Base-by-base conservation (phyloP, 2,329 filamentous ascomycete species). In the Pezicula rhizophila region DNA sequence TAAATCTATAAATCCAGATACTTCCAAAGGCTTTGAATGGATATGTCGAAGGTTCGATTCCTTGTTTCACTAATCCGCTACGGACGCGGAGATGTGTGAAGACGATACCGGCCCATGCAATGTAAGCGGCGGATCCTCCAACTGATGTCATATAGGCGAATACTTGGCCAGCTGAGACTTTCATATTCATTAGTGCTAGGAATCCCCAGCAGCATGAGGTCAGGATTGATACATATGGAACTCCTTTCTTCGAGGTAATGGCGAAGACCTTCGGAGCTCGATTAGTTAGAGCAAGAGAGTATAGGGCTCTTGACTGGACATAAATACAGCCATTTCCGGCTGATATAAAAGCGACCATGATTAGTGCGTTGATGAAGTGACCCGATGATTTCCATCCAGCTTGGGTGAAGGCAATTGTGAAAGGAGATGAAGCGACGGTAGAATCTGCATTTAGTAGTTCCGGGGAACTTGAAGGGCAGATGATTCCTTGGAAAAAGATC, bases 241-340 rank as follows among this genome's bases (percentile, higher is more conserved):
- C 50, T 15, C 77, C 77, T 4, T 70, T 67, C 6, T 64, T 64
- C 45, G 74, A 75, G 1, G 76, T 77, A 46, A 69, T 70, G n/a
- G 70, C 70, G 8, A 80, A 67, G 53, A 81, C 71, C 5, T 63
- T 65, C 0, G 78, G 78, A 1, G 78, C 78, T 56, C 76, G 74
- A 11, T 69, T 66, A 14, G 70, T 70, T n/a, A 74, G 69, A 2
- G 76, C 74, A 67, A 80, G 73, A 57, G 74, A 78, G 1, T 78
- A 66, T 1, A 82, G 63, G 0, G 76, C 78, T 15, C 78, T 70
- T 1, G 74, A 76, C 4, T 72, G 73, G 43, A 79, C 75, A 55
- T 80, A 80, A 35, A 81, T 71, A 1, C 72, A 75, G 39, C 71
- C 71, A 57, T 79, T 80, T 10, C 70, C 69, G 2, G 75, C 72